Conservation (phyloP, 768 basidiomycete genomes). For the Podaxis rugospora region DNA sequence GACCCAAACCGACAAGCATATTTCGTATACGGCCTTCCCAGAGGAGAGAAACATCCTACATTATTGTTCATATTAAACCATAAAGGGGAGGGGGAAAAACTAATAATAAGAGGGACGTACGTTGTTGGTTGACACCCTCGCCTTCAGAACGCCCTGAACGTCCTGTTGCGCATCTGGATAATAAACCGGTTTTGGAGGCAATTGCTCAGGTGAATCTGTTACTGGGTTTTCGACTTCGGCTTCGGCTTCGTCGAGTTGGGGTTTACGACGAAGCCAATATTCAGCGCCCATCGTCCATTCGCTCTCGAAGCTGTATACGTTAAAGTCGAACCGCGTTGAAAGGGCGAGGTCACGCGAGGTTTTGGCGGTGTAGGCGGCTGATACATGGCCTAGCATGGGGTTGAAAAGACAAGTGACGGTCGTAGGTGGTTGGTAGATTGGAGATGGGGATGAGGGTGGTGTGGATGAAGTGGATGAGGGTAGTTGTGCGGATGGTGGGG, state of each 20-base stretch:
- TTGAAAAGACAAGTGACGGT: constrained; percentile 94
- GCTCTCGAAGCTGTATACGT: constrained; percentile 94
- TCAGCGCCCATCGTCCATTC: constrained; percentile 95
- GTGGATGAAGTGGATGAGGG: constrained; percentile 22
- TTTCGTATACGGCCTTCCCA: constrained; percentile 94
- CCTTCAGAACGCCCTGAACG: constrained; percentile 83
- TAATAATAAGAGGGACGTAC: constrained; percentile 38
- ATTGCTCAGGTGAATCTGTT: constrained; percentile 1
- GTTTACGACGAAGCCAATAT: constrained; percentile 82
- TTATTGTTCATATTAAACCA: neutral
- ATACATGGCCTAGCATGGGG: constrained; percentile 93
- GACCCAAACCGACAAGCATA: constrained; percentile 84
- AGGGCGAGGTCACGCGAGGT: constrained; percentile 82
- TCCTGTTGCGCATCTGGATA: constrained; percentile 23
- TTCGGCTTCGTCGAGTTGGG: constrained; percentile 17
- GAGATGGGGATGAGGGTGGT: constrained; percentile 31
- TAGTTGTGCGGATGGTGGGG: constrained; percentile 59
- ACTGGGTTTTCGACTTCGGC: neutral
- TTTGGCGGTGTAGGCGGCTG: constrained; percentile 86
- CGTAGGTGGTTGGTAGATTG: constrained; percentile 78
- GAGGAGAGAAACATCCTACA: constrained; percentile 80
- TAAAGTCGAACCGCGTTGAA: constrained; percentile 92
- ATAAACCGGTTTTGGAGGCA: neutral
- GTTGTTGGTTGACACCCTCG: constrained; percentile 83
- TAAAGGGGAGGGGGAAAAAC: neutral